phyloP scores from a whole-genome alignment of 768 basidiomycete genomes.

The Auricularia heimuer region DNA sequence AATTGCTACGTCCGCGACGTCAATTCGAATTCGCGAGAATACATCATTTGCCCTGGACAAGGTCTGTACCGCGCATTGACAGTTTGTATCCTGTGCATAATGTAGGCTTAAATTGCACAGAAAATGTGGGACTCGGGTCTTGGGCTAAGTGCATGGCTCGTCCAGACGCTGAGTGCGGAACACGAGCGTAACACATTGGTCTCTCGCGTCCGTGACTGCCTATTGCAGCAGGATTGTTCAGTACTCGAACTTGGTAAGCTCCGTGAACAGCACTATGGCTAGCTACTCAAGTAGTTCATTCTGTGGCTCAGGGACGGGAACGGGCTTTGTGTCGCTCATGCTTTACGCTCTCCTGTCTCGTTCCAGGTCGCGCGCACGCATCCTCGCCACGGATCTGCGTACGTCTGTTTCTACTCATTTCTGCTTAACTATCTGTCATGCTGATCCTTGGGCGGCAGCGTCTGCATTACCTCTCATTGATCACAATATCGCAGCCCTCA shows the following conservation, averaged over 20 bases:
- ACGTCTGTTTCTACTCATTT: slow-evolving; percentile 17
- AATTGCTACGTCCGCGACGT: slow-evolving; percentile 7
- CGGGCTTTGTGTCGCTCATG: slow-evolving; percentile 69
- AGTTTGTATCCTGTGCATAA: background rate
- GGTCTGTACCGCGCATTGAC: slow-evolving; percentile 32
- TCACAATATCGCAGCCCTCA: slow-evolving; percentile 45
- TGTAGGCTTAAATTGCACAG: slow-evolving; percentile 29
- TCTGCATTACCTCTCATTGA: slow-evolving; percentile 74
- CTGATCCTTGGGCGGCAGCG: slow-evolving; percentile 32
- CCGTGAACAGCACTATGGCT: no score
- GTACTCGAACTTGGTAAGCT: slow-evolving; percentile 58
- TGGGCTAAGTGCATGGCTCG: slow-evolving; percentile 73
- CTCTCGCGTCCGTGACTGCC: slow-evolving; percentile 9
- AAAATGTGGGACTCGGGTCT: slow-evolving; percentile 97
- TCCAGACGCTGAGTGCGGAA: slow-evolving; percentile 11
- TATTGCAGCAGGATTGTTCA: slow-evolving; percentile 21
- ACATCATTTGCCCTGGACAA: slow-evolving; percentile 91
- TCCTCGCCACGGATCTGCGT: slow-evolving; percentile 70
- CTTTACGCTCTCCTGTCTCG: slow-evolving; percentile 32
- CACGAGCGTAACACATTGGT: background rate
- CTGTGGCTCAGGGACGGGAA: slow-evolving; percentile 59
- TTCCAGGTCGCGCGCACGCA: slow-evolving; percentile 9
- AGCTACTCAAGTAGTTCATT: background rate
- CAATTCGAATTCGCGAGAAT: slow-evolving; percentile 57
- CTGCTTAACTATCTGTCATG: background rate